phyloP scores from a whole-genome alignment of 1,284 basidiomycete genomes.

The Austroboletus novae-zelandiae region DNA sequence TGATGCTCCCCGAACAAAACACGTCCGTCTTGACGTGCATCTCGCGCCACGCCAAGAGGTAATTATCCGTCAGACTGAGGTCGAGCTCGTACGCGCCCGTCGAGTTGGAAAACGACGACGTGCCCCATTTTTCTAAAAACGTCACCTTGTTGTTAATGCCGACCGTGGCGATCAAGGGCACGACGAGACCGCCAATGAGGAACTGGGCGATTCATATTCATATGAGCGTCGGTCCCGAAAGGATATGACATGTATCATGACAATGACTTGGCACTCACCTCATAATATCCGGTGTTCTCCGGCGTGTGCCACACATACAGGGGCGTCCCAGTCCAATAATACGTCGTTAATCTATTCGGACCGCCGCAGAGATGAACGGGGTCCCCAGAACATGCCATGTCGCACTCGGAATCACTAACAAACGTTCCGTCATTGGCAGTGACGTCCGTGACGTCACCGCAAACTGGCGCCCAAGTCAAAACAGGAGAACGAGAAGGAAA shows the following conservation, averaged over 20 bases:
- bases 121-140: constrained; percentile 67
- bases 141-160: constrained; percentile 76
- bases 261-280: constrained; percentile 41
- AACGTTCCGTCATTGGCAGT: constrained; percentile 38
- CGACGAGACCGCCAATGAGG: constrained; percentile 59
- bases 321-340: constrained; percentile 54
- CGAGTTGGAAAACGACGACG: constrained; percentile 55
- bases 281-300: constrained; percentile 59
- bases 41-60: constrained; percentile 59
- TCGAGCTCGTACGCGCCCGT: constrained; percentile 79
- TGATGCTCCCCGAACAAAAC: constrained; percentile 71
- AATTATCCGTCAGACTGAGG: constrained; percentile 52
- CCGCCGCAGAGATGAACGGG: constrained; percentile 64
- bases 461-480: constrained; percentile 42
- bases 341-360: constrained; percentile 47
- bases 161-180: constrained; percentile 69
- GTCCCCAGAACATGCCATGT: constrained; percentile 63
- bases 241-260: too few relatives aligned
- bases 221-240: background rate
- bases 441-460: constrained; percentile 62
- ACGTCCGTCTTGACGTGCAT: constrained; percentile 75
- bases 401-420: constrained; percentile 52
- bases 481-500: background rate
- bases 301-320: constrained; percentile 65
- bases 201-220: constrained; percentile 38